Conservation (phyloP, 2,329 filamentous ascomycete genomes). For the Pseudodiploospora longispora region DNA sequence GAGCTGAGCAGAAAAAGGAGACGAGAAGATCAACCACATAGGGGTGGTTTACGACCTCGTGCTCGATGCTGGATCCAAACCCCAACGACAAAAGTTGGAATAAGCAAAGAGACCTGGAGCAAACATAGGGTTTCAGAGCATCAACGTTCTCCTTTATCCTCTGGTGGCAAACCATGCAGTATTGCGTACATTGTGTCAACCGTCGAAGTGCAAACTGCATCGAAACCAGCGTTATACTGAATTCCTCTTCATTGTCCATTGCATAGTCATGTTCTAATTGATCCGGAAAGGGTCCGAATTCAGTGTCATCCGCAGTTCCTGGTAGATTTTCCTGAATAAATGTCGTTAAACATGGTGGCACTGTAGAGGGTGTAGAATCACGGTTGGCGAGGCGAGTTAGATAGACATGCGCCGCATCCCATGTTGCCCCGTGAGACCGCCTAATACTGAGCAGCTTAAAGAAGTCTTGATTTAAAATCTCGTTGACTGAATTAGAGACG, state of each 20-base stretch:
- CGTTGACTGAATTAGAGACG: slow-evolving; percentile 62
- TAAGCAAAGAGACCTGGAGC: slow-evolving; percentile 64
- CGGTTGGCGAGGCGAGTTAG: no score
- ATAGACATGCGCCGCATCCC: slow-evolving; percentile 38
- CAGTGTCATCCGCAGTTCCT: no score
- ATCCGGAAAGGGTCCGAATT: no score
- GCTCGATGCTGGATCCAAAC: slow-evolving; percentile 76
- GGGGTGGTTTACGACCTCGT: slow-evolving; percentile 72
- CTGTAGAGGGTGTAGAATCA: no score
- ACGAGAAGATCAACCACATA: slow-evolving; percentile 78
- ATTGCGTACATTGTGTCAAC: slow-evolving; percentile 73
- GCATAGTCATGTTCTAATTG: slow-evolving; percentile 22
- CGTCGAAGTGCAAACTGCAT: slow-evolving; percentile 74
- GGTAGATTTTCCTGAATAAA: no score
- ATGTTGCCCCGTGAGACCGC: slow-evolving; percentile 42
- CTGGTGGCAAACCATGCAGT: slow-evolving; percentile 78
- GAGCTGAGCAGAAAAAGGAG: slow-evolving; percentile 67
- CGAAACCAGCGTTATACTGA: slow-evolving; percentile 46
- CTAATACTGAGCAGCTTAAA: slow-evolving; percentile 54
- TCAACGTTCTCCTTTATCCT: slow-evolving; percentile 57
- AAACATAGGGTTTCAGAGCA: slow-evolving; percentile 72
- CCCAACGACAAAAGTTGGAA: slow-evolving; percentile 86
- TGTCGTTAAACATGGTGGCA: no score
- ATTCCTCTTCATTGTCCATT: slow-evolving; percentile 19
- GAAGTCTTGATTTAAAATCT: slow-evolving; percentile 53